These are phyloP conservation scores for Lactarius sanguifluus DNA, from an alignment of 768 basidiomycete species.

Conservation along the genomic window DNA sequence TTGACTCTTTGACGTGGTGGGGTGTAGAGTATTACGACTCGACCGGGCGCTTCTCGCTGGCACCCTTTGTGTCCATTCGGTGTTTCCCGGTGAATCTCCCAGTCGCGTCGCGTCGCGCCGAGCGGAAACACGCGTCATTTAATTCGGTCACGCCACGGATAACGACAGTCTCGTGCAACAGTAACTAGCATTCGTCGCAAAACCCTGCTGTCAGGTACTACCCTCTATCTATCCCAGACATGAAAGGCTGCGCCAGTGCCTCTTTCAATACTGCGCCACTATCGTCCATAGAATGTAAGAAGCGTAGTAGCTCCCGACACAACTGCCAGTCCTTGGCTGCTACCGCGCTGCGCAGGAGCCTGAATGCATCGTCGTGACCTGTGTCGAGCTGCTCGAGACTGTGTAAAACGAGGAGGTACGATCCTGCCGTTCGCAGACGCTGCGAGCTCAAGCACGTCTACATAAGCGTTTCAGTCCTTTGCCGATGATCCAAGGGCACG, in stretches of 20 bases:
- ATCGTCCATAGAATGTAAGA: constrained; percentile 90
- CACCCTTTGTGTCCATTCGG: background rate
- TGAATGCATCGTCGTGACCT: constrained; percentile 73
- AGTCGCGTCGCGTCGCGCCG: background rate
- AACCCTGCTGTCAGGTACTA: background rate
- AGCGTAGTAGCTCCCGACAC: constrained; percentile 88
- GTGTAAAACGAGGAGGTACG: constrained; percentile 91
- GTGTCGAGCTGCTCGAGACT: constrained; percentile 89
- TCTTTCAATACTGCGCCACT: constrained; percentile 67
- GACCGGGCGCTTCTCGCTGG: background rate
- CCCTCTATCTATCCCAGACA: constrained; percentile 31
- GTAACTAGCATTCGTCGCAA: background rate
- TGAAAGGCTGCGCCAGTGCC: constrained; percentile 56
- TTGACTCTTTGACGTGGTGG: background rate
- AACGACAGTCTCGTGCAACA: background rate
- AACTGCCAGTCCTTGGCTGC: constrained; percentile 84
- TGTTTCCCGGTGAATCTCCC: constrained; percentile 3
- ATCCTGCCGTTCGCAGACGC: constrained; percentile 83
- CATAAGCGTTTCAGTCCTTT: constrained; percentile 7
- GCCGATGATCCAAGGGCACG: background rate
- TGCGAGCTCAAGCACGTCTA: constrained; percentile 74
- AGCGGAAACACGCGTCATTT: background rate
- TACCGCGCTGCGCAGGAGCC: constrained; percentile 75
- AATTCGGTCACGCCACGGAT: background rate
- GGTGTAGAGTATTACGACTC: background rate